These are phyloP conservation scores for Coprinellus micaceus DNA, from an alignment of 768 basidiomycete genomes.

Conservation along the genomic window DNA sequence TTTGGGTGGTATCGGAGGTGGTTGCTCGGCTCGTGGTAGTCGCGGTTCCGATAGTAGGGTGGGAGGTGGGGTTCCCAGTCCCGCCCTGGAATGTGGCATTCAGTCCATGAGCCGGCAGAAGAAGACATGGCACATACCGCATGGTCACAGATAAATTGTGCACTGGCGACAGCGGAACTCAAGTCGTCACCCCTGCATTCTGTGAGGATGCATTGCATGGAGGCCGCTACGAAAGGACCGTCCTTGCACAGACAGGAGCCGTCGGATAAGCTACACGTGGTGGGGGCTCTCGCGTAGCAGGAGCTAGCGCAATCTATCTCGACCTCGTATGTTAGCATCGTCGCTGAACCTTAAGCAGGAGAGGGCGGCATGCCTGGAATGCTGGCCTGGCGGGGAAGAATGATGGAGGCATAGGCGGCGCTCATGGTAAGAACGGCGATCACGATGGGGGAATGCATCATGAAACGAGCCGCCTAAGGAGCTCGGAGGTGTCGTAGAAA, in stretches of 20 bases:
- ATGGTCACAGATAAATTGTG: conserved; percentile 41
- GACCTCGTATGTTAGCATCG: not conserved
- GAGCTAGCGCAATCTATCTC: conserved; percentile 52
- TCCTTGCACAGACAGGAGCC: conserved; percentile 55
- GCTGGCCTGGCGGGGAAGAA: conserved; percentile 37
- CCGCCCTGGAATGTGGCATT: conserved; percentile 51
- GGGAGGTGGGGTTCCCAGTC: conserved; percentile 38
- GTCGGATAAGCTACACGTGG: conserved; percentile 38
- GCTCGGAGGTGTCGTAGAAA: no score
- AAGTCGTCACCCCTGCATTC: conserved; percentile 48
- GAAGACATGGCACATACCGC: conserved; percentile 47
- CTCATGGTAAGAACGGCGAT: conserved; percentile 36
- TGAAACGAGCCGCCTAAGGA: no score
- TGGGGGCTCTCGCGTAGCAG: conserved; percentile 45
- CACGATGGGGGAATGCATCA: conserved; percentile 54
- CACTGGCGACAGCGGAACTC: conserved; percentile 33
- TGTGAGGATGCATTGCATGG: conserved; percentile 45
- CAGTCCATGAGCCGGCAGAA: conserved; percentile 1
- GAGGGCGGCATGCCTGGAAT: conserved; percentile 30
- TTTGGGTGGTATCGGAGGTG: no score
- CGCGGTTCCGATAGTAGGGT: conserved; percentile 10
- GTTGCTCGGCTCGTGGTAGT: no score
- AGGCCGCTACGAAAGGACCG: conserved; percentile 40
- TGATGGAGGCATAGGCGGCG: conserved; percentile 36
- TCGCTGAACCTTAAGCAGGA: not conserved